These are phyloP conservation scores for Calonectria hongkongensis DNA, from an alignment of 2,329 filamentous ascomycete genomes.

Conservation along the genomic window DNA sequence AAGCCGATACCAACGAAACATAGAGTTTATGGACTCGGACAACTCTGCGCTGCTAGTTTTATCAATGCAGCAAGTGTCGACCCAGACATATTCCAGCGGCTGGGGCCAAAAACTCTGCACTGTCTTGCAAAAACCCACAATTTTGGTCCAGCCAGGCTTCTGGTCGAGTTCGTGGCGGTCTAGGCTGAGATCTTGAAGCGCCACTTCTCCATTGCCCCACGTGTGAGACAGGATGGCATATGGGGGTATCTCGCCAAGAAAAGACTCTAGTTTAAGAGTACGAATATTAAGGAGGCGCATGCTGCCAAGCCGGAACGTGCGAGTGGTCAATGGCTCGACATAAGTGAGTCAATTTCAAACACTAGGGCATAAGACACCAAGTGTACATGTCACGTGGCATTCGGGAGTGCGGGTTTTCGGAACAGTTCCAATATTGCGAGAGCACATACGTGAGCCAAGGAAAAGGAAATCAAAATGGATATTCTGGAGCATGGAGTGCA, in stretches of 20 bases:
- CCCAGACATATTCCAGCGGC: constrained; percentile 38
- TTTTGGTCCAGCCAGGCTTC: constrained; percentile 42
- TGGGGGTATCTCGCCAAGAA: constrained; percentile 36
- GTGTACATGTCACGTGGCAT: constrained; percentile 7
- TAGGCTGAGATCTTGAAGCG: constrained; percentile 38
- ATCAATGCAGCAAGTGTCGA: constrained; percentile 45
- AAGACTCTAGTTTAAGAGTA: constrained; percentile 33
- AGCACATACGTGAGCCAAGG: background rate
- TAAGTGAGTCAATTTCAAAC: constrained; percentile 14
- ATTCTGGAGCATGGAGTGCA: background rate
- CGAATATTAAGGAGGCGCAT: constrained; percentile 43
- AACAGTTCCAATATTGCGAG: background rate
- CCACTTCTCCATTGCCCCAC: constrained; percentile 38
- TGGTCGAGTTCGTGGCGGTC: constrained; percentile 2
- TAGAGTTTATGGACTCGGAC: constrained; percentile 51
- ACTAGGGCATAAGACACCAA: background rate
- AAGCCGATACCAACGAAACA: constrained; percentile 56
- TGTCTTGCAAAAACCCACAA: constrained; percentile 36
- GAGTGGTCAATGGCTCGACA: background rate
- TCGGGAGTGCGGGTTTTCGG: background rate
- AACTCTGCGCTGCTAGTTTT: constrained; percentile 47
- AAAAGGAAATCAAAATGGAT: background rate
- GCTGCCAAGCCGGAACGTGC: background rate
- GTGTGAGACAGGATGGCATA: constrained; percentile 45
- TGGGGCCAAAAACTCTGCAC: constrained; percentile 12